phyloP scores from a whole-genome alignment of 768 basidiomycete genomes.

The Gyrodon lividus region DNA sequence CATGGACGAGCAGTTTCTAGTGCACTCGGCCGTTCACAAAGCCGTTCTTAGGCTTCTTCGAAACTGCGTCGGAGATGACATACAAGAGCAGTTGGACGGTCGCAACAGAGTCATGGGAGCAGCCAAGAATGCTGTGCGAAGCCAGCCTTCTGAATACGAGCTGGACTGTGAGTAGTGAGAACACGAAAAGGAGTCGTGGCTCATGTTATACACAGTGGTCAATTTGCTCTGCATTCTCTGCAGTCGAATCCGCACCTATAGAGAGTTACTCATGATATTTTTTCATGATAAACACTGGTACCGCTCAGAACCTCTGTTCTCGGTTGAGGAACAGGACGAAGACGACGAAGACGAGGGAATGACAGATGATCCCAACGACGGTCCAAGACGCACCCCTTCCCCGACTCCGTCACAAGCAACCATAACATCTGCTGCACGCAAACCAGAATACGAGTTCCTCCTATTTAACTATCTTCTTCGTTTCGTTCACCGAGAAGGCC shows the following conservation, averaged over 20 bases:
- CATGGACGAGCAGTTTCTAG: conserved; percentile 90
- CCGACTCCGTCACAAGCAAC: conserved; percentile 63
- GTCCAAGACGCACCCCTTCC: conserved; percentile 40
- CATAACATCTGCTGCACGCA: conserved; percentile 54
- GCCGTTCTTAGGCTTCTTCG: conserved; percentile 83
- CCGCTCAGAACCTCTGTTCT: conserved; percentile 69
- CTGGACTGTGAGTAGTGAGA: conserved; percentile 66
- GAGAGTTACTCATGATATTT: conserved; percentile 93
- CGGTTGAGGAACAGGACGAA: conserved; percentile 76
- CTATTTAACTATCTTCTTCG: conserved; percentile 94
- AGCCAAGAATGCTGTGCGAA: conserved; percentile 64
- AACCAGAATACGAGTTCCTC: conserved; percentile 91
- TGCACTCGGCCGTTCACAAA: conserved; percentile 87
- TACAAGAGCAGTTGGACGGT: conserved; percentile 86
- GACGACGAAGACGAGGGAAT: conserved; percentile 33
- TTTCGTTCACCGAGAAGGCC: conserved; percentile 91
- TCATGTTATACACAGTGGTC: conserved; percentile 59
- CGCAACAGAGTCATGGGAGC: conserved; percentile 78
- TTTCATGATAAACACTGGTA: conserved; percentile 94
- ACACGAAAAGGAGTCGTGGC: not conserved
- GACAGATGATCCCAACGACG: conserved; percentile 4
- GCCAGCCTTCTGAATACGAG: conserved; percentile 85
- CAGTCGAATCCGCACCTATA: conserved; percentile 85
- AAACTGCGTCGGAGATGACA: conserved; percentile 88
- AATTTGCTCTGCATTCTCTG: conserved; percentile 90